Percentiles rank a stretch among this genome's conserved stretches.
Evolutionary conservation across 805 yeast genomes (phyloP).

Genomic region (Starmera caribaea): DNA sequence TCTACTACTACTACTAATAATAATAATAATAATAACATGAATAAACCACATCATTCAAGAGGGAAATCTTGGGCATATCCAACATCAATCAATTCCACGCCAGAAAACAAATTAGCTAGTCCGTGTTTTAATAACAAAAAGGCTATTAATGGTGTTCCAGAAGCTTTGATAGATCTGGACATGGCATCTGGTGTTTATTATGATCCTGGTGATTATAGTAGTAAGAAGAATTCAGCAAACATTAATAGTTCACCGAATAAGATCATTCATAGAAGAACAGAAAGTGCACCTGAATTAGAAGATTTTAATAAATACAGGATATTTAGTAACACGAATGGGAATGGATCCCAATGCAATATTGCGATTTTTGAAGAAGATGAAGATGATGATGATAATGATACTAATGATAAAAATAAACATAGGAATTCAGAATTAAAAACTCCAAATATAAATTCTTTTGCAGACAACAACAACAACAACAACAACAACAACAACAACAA

Average conservation of each 20-base stretch:
- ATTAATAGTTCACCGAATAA: conserved; percentile 17
- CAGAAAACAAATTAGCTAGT: conserved; percentile 4
- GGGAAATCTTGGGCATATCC: too few species aligned
- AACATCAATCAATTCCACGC: conserved; percentile 14
- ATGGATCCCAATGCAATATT: conserved; percentile 10
- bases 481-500: too few species aligned
- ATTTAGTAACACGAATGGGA: conserved; percentile 1
- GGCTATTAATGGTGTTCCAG: conserved; percentile 31
- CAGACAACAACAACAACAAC: too few species aligned
- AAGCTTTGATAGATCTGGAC: conserved; percentile 48
- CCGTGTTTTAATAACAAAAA: conserved; percentile 17
- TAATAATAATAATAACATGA: too few species aligned
- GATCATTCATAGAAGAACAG: conserved; percentile 38
- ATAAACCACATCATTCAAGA: too few species aligned
- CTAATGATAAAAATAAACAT: too few species aligned
- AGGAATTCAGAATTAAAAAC: too few species aligned
- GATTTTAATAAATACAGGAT: conserved; percentile 18
- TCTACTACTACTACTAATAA: too few species aligned
- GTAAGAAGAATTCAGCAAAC: conserved; percentile 1
- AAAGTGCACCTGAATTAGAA: conserved; percentile 45
- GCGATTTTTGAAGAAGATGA: conserved; percentile 25
- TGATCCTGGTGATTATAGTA: conserved; percentile 19
- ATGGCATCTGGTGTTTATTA: conserved; percentile 33
- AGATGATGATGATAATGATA: conserved; percentile 11
- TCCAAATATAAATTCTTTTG: too few species aligned